Percentiles rank a stretch among this genome's conserved stretches.
Conservation (phyloP, 345 rosid genomes). For the Rhodomyrtus tomentosa region DNA sequence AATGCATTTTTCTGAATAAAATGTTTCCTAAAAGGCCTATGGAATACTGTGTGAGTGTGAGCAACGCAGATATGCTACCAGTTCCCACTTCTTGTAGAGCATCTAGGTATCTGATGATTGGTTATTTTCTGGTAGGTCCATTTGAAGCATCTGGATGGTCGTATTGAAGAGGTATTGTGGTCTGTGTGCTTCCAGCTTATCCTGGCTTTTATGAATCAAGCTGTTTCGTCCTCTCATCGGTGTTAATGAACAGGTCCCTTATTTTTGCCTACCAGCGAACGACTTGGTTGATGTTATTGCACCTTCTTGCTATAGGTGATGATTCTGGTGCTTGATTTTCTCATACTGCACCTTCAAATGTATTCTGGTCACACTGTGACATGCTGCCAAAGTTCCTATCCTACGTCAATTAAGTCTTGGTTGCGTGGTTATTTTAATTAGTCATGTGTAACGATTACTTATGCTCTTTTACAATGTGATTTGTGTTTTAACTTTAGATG, state of each 20-base stretch:
- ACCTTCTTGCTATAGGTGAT: conserved; percentile 93
- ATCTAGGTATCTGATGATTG: background rate
- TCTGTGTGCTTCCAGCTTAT: conserved; percentile 2
- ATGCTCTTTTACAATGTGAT: background rate
- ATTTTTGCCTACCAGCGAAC: conserved; percentile 95
- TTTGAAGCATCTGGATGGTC: conserved; percentile 93
- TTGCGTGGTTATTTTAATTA: background rate
- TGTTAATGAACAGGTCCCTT: conserved; percentile 75
- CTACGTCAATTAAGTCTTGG: background rate
- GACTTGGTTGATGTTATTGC: conserved; percentile 89
- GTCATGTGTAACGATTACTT: background rate
- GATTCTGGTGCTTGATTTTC: background rate
- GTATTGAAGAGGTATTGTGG: conserved; percentile 69
- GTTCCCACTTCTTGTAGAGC: background rate
- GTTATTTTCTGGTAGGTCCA: conserved; percentile 48
- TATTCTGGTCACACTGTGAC: background rate
- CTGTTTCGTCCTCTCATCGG: conserved; percentile 15
- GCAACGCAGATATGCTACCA: background rate
- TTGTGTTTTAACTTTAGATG: conserved; percentile 1
- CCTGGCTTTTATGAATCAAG: conserved; percentile 9
- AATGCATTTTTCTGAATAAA: background rate
- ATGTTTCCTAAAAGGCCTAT: background rate
- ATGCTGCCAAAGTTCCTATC: background rate
- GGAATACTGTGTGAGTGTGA: background rate
- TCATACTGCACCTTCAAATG: background rate